Percentiles rank a stretch among this genome's conserved stretches.
Conservation (phyloP, 1,139 yeast genomes). For the Kazachstania sp. region DNA sequence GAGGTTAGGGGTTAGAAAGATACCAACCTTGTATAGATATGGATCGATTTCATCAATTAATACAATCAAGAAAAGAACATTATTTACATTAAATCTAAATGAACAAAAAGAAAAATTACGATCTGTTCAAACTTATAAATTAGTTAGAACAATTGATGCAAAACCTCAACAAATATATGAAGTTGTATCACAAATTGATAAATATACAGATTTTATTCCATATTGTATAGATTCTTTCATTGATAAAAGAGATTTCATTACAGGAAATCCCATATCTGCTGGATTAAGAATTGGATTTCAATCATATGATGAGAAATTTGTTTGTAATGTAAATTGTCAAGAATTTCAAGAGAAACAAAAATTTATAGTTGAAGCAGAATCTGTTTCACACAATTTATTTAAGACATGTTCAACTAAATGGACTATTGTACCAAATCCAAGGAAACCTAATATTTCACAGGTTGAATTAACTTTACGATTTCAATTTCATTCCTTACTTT, state of each 20-base stretch:
- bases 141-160: slow-evolving; percentile 20
- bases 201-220: slow-evolving; percentile 73
- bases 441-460: slow-evolving; percentile 33
- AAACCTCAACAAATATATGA: slow-evolving; percentile 31
- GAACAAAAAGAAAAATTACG: slow-evolving; percentile 2
- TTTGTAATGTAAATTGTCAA: slow-evolving; percentile 52
- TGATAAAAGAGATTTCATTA: slow-evolving; percentile 34
- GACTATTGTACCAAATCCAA: slow-evolving; percentile 44
- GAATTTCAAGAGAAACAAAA: slow-evolving; percentile 18
- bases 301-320: slow-evolving; percentile 65
- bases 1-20: no score
- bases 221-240: slow-evolving; percentile 68
- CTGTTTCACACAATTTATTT: slow-evolving; percentile 60
- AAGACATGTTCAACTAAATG: slow-evolving; percentile 64
- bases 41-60: not conserved
- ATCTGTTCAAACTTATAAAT: slow-evolving; percentile 16
- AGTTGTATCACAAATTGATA: slow-evolving; percentile 65
- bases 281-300: slow-evolving; percentile 77
- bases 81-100: slow-evolving; percentile 5
- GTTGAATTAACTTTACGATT: slow-evolving; percentile 58
- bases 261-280: slow-evolving; percentile 52
- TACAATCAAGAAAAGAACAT: slow-evolving; percentile 3
- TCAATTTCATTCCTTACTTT: slow-evolving; percentile 63
- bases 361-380: slow-evolving; percentile 40
- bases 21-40: not conserved